These are phyloP conservation scores for Candida hungchunana DNA, from an alignment of 805 yeast species.

Conservation along the genomic window DNA sequence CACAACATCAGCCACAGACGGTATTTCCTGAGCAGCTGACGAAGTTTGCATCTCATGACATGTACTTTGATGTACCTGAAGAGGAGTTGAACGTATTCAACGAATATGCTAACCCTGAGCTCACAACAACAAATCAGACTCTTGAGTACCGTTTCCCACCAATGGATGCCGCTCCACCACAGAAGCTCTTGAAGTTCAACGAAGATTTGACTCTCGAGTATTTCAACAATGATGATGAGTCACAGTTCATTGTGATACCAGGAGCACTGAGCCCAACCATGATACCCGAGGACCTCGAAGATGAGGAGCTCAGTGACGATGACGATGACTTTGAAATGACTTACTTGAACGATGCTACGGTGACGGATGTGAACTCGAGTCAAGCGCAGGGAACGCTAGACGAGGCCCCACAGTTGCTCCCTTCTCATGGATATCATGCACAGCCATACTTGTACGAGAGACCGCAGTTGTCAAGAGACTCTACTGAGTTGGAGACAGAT, in stretches of 20 bases:
- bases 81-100: slow-evolving; percentile 19
- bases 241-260: slow-evolving; percentile 22
- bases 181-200: slow-evolving; percentile 24
- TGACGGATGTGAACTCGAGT: slow-evolving; percentile 1
- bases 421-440: slow-evolving; percentile 5
- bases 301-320: slow-evolving; percentile 25
- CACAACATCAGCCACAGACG: slow-evolving; percentile 6
- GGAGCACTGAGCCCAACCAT: slow-evolving; percentile 16
- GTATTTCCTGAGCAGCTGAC: slow-evolving; percentile 8
- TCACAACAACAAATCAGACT: slow-evolving; percentile 23
- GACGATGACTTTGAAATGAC: slow-evolving; percentile 19
- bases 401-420: slow-evolving; percentile 7
- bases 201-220: slow-evolving; percentile 26
- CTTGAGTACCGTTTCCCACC: slow-evolving; percentile 8
- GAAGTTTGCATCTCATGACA: slow-evolving; percentile 18
- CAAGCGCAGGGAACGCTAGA: background rate
- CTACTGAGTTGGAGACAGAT: slow-evolving; percentile 35
- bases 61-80: slow-evolving; percentile 26
- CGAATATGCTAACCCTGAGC: slow-evolving; percentile 25
- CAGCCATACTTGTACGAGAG: slow-evolving; percentile 5
- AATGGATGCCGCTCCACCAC: slow-evolving; percentile 8
- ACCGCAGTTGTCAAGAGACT: slow-evolving; percentile 14
- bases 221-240: slow-evolving; percentile 23
- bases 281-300: slow-evolving; percentile 25
- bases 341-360: slow-evolving; percentile 7